phyloP scores from a whole-genome alignment of 1,284 basidiomycete species.

The Farysia itapuensis region DNA sequence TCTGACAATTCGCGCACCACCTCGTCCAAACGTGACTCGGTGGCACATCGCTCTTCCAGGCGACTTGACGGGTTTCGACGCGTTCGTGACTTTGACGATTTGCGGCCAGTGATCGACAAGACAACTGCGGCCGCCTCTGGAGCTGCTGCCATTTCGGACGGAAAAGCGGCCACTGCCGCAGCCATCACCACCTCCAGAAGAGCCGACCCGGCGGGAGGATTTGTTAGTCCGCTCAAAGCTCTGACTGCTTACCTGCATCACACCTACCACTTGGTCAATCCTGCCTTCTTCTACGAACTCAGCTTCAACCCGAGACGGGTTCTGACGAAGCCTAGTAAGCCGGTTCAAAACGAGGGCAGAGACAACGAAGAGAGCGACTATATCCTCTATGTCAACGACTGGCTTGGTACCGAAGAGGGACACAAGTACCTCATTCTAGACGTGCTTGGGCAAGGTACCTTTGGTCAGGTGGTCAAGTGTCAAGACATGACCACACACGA shows the following conservation, averaged over 20 bases:
- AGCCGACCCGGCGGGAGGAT: constrained; percentile 55
- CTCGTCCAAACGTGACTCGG: constrained; percentile 5
- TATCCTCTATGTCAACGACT: constrained; percentile 60
- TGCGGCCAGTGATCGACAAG: constrained; percentile 46
- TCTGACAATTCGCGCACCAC: constrained; percentile 34
- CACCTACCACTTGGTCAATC: constrained; percentile 59
- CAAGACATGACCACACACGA: constrained; percentile 99
- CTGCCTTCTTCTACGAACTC: constrained; percentile 59
- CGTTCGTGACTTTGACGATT: constrained; percentile 48
- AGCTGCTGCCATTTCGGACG: constrained; percentile 35
- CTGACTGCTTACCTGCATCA: constrained; percentile 58
- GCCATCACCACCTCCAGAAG: constrained; percentile 32
- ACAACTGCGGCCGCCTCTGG: constrained; percentile 25
- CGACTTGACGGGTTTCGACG: constrained; percentile 48
- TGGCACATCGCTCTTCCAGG: constrained; percentile 7
- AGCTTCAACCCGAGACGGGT: constrained; percentile 58
- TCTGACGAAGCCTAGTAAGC: constrained; percentile 58
- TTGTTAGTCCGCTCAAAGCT: constrained; percentile 58
- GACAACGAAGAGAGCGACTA: constrained; percentile 60
- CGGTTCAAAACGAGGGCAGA: constrained; percentile 57
- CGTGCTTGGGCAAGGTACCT: constrained; percentile 95
- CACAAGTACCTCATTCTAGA: constrained; percentile 92
- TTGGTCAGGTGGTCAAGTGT: constrained; percentile 99
- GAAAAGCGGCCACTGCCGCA: constrained; percentile 36
- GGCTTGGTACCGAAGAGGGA: constrained; percentile 58